Percentiles rank a stretch among this genome's conserved stretches.
Evolutionary conservation across 2,329 filamentous ascomycete species (phyloP).

Genomic region (Cladosporium sphaerospermum): DNA sequence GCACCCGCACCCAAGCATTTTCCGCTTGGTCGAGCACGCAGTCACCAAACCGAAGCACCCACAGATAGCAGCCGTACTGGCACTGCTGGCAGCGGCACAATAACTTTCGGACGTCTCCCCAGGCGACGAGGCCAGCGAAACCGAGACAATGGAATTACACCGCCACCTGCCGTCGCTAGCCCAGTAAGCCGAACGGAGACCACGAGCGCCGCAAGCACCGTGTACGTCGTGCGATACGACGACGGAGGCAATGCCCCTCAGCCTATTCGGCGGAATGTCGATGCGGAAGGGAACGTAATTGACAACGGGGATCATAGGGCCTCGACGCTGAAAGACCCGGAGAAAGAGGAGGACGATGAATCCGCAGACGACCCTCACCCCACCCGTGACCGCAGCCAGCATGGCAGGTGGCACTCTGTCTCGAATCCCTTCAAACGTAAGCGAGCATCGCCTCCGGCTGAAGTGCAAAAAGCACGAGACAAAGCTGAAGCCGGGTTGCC

Average conservation of each 20-base stretch:
- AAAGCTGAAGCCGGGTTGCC: constrained; percentile 17
- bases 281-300: constrained; percentile 1
- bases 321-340: constrained; percentile 13
- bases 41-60: constrained; percentile 13
- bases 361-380: constrained; percentile 10
- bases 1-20: constrained; percentile 25
- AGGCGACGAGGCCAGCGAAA: constrained; percentile 9
- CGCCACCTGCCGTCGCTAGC: constrained; percentile 44
- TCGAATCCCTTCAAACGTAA: constrained; percentile 54
- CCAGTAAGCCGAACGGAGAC: constrained; percentile 57
- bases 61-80: constrained; percentile 13
- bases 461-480: constrained; percentile 48
- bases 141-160: constrained; percentile 10
- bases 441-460: constrained; percentile 52
- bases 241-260: constrained; percentile 47
- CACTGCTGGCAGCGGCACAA: constrained; percentile 13
- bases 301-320: constrained; percentile 1
- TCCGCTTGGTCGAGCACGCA: constrained; percentile 28
- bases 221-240: constrained; percentile 55
- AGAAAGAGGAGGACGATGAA: constrained; percentile 20
- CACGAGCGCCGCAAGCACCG: constrained; percentile 56
- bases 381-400: constrained; percentile 27
- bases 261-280: constrained; percentile 24
- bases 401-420: constrained; percentile 43
- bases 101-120: constrained; percentile 19